phyloP scores from a whole-genome alignment of 2,329 filamentous ascomycete species.

The Curvularia spicifera region DNA sequence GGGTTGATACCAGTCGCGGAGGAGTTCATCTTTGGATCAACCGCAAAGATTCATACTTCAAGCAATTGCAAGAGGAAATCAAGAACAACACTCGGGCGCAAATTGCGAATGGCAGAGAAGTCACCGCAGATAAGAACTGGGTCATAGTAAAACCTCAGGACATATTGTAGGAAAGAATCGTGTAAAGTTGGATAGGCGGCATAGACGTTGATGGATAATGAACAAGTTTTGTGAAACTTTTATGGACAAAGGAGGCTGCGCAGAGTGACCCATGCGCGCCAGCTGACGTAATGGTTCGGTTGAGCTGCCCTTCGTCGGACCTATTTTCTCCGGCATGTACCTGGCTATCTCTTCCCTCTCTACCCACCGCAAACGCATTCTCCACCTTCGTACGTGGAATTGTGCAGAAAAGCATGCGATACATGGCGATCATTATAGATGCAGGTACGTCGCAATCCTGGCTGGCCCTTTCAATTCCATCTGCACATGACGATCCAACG shows the following conservation, averaged over 20 bases:
- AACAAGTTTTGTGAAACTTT: not conserved
- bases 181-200: not conserved
- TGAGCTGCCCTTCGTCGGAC: too few species aligned
- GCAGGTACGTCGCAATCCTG: slow-evolving; percentile 3
- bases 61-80: slow-evolving; percentile 33
- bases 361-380: not conserved
- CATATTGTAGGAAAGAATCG: slow-evolving; percentile 25
- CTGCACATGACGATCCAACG: slow-evolving; percentile 17
- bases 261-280: not conserved
- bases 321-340: not conserved
- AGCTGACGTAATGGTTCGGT: too few species aligned
- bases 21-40: slow-evolving; percentile 43
- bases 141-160: slow-evolving; percentile 38
- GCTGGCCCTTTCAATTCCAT: not conserved
- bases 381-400: not conserved
- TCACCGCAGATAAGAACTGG: slow-evolving; percentile 43
- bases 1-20: slow-evolving; percentile 37
- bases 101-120: slow-evolving; percentile 35
- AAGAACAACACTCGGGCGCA: slow-evolving; percentile 32
- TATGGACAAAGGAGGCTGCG: not conserved
- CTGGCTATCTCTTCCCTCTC: not conserved
- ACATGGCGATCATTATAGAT: not conserved
- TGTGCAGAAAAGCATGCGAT: not conserved
- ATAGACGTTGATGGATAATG: not conserved
- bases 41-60: slow-evolving; percentile 27